A percentile compares a stretch with the other conserved stretches of the same genome.
Evolutionary conservation across 345 rosid species (phyloP).

Genomic region (Linum trigynum): DNA sequence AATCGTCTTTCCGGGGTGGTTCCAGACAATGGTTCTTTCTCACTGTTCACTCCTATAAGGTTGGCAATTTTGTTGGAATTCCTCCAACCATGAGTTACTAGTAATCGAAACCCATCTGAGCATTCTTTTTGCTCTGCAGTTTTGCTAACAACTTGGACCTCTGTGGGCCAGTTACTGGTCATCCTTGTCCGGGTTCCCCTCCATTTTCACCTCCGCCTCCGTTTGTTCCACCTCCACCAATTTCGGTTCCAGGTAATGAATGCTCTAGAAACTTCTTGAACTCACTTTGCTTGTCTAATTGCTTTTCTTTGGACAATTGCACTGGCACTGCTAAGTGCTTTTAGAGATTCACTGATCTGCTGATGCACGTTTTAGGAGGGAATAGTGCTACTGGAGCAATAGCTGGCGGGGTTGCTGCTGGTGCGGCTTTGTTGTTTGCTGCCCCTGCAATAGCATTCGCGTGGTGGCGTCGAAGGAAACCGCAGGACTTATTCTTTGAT

Average conservation of each 20-base stretch:
- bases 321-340: neutral
- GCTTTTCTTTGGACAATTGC: neutral
- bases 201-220: conserved; percentile 99
- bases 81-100: neutral
- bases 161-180: conserved; percentile 95
- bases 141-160: conserved; percentile 87
- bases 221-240: conserved; percentile 71
- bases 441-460: conserved; percentile 98
- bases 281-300: neutral
- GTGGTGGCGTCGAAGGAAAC: conserved; percentile 92
- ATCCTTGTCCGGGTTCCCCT: conserved; percentile 97
- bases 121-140: conserved; percentile 40
- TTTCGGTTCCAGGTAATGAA: conserved; percentile 54
- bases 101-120: conserved; percentile 11
- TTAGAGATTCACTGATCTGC: neutral
- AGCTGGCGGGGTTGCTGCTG: conserved; percentile 99
- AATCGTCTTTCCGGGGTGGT: conserved; percentile 83
- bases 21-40: conserved; percentile 98
- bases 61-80: conserved; percentile 20
- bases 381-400: conserved; percentile 82
- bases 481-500: conserved; percentile 83
- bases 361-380: conserved; percentile 45
- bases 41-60: conserved; percentile 98
- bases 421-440: conserved; percentile 93
- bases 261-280: neutral